Conservation (phyloP, 257 asterid genomes). For the Nemophila menziesii region DNA sequence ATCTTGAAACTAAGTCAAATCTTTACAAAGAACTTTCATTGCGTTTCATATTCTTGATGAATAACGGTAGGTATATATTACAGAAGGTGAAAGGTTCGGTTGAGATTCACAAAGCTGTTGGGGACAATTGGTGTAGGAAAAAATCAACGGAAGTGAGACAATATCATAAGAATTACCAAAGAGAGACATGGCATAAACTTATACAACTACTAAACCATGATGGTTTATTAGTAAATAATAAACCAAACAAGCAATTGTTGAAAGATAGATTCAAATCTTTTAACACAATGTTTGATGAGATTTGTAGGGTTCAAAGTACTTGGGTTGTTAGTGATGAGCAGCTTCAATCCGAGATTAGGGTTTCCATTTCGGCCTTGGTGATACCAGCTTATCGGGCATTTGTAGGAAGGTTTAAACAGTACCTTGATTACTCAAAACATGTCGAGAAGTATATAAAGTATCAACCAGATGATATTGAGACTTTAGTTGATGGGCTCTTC, state of each 20-base stretch:
- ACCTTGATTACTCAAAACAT: slow-evolving; percentile 43
- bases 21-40: slow-evolving; percentile 53
- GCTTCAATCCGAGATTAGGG: slow-evolving; percentile 82
- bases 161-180: slow-evolving; percentile 68
- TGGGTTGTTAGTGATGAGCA: slow-evolving; percentile 90
- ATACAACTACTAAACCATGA: slow-evolving; percentile 50
- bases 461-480: slow-evolving; percentile 82
- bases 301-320: slow-evolving; percentile 45
- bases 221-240: slow-evolving; percentile 39
- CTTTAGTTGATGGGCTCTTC: slow-evolving; percentile 56
- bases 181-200: slow-evolving; percentile 74
- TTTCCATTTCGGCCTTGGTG: slow-evolving; percentile 56
- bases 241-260: slow-evolving; percentile 37
- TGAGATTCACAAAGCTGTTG: slow-evolving; percentile 58
- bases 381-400: slow-evolving; percentile 83
- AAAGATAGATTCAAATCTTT: slow-evolving; percentile 73
- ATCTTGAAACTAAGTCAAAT: slow-evolving; percentile 38
- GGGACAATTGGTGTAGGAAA: slow-evolving; percentile 75
- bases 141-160: slow-evolving; percentile 63
- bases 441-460: slow-evolving; percentile 63
- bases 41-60: slow-evolving; percentile 62
- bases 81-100: slow-evolving; percentile 65
- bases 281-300: slow-evolving; percentile 50
- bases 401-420: slow-evolving; percentile 60
- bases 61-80: slow-evolving; percentile 67